Evolutionary conservation across 2,329 filamentous ascomycete species (phyloP).

Genomic region (Microdochium paspali): DNA sequence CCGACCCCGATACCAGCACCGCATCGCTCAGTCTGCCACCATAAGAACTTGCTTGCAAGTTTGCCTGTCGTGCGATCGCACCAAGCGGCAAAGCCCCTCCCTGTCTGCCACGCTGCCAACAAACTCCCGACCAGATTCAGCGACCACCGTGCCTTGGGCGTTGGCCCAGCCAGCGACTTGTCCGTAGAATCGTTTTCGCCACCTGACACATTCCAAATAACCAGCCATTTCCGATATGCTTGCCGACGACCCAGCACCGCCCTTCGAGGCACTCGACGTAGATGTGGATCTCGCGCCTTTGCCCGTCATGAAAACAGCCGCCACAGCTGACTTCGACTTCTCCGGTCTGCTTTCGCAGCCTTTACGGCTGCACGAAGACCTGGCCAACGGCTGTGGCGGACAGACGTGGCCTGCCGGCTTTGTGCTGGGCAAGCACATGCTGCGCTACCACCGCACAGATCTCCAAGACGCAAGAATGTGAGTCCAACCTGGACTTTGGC

Average conservation of each 20-base stretch:
- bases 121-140: no score
- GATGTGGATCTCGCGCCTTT: conserved; percentile 50
- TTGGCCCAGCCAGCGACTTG: no score
- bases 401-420: conserved; percentile 93
- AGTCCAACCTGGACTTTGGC: conserved; percentile 28
- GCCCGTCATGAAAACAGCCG: conserved; percentile 46
- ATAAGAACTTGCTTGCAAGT: no score
- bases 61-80: no score
- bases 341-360: conserved; percentile 62
- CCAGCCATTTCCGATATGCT: background rate
- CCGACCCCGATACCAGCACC: no score
- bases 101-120: no score
- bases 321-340: conserved; percentile 50
- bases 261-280: conserved; percentile 40
- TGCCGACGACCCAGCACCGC: conserved; percentile 21
- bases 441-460: conserved; percentile 59
- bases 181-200: background rate
- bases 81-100: no score
- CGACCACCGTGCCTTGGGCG: no score
- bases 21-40: no score
- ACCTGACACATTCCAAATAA: background rate
- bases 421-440: conserved; percentile 77
- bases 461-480: conserved; percentile 65
- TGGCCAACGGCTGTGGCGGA: conserved; percentile 81
- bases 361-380: conserved; percentile 74